Percentiles rank a stretch among this genome's conserved stretches.
Evolutionary conservation across 345 rosid species (phyloP).

Genomic region (Noccaea bulbosa): DNA sequence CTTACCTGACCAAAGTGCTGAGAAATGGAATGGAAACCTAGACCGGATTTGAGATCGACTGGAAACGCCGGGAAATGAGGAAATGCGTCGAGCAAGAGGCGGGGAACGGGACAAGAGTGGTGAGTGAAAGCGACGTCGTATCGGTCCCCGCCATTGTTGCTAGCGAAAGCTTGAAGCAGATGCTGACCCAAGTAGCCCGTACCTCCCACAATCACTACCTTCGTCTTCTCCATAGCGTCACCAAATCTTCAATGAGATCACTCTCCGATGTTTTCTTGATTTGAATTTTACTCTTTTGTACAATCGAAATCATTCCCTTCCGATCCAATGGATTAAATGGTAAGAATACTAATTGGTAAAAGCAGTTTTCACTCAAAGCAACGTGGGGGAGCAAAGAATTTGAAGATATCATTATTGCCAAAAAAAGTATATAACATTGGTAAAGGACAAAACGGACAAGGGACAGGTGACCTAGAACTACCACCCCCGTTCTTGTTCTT

Average conservation of each 20-base stretch:
- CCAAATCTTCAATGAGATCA: not conserved
- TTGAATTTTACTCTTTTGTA: not conserved
- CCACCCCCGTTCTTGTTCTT: slow-evolving; percentile 27
- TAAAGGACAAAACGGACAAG: no score
- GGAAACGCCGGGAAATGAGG: slow-evolving; percentile 58
- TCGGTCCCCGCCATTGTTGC: slow-evolving; percentile 39
- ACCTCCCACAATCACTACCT: slow-evolving; percentile 79
- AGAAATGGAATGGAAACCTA: slow-evolving; percentile 59
- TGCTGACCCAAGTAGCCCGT: slow-evolving; percentile 95
- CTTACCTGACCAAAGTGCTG: slow-evolving; percentile 60
- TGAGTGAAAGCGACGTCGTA: slow-evolving; percentile 67
- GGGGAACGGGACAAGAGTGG: slow-evolving; percentile 61
- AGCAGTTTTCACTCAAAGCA: not conserved
- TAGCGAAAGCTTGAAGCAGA: slow-evolving; percentile 58
- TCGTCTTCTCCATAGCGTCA: slow-evolving; percentile 49
- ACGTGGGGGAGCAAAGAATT: not conserved
- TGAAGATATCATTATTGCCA: not conserved
- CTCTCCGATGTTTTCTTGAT: not conserved
- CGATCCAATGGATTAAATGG: not conserved
- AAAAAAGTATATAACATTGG: not conserved
- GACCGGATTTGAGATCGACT: slow-evolving; percentile 68
- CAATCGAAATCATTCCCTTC: not conserved
- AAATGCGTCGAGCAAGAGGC: slow-evolving; percentile 54
- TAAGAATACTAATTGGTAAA: not conserved
- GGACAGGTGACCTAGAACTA: slow-evolving; percentile 40